These are phyloP conservation scores for Diaporthe vexans DNA, from an alignment of 2,329 filamentous ascomycete genomes.

Conservation along the genomic window DNA sequence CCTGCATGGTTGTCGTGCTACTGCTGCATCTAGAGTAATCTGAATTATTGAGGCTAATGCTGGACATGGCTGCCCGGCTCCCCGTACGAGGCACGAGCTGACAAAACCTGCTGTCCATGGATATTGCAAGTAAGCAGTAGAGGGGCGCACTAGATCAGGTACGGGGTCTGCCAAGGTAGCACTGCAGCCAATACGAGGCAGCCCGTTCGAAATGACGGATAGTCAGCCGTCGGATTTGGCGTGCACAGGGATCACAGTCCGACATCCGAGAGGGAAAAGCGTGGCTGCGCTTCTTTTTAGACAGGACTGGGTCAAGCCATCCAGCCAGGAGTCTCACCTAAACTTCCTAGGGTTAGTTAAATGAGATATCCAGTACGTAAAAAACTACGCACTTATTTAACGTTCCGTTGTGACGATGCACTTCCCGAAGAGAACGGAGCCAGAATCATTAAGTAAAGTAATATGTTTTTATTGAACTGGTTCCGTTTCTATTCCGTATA, in stretches of 20 bases:
- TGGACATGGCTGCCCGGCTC: constrained; percentile 11
- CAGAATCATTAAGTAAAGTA: too few relatives aligned
- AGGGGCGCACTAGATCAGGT: constrained; percentile 9
- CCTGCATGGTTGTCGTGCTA: constrained; percentile 8
- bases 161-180: constrained; percentile 34
- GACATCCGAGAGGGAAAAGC: neutral
- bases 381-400: too few relatives aligned
- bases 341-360: too few relatives aligned
- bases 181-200: constrained; percentile 40
- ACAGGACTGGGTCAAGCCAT: neutral
- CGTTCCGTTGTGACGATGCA: too few relatives aligned
- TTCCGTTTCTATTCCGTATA: too few relatives aligned
- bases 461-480: too few relatives aligned
- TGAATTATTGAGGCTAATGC: constrained; percentile 27
- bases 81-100: constrained; percentile 2
- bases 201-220: neutral
- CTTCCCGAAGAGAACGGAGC: too few relatives aligned
- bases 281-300: neutral
- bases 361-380: too few relatives aligned
- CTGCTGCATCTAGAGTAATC: constrained; percentile 6
- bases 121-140: constrained; percentile 31
- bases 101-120: neutral
- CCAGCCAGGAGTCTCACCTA: neutral
- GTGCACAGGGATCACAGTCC: neutral
- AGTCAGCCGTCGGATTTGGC: constrained; percentile 32